Evolutionary conservation across 2,329 filamentous ascomycete genomes (phyloP).

Genomic region (Pestalotiopsis sp.): DNA sequence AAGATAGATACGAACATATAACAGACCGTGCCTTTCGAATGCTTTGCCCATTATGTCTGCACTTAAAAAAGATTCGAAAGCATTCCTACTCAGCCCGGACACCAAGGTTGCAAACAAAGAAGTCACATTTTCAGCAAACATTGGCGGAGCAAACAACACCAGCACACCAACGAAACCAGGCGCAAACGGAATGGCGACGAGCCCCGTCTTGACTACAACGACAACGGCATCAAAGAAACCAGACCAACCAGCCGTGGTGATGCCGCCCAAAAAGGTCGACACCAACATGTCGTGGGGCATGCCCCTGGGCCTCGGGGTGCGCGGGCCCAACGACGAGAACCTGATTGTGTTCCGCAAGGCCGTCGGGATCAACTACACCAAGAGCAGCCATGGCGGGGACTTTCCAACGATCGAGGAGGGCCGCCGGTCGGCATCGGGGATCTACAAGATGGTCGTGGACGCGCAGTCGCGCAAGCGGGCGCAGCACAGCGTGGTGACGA

Average conservation of each 20-base stretch:
- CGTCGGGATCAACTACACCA: constrained; percentile 42
- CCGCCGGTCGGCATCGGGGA: constrained; percentile 36
- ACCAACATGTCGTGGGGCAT: constrained; percentile 37
- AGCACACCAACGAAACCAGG: not conserved
- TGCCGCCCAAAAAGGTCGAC: constrained; percentile 24
- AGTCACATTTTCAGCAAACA: not conserved
- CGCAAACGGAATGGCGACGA: not conserved
- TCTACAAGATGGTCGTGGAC: constrained; percentile 43
- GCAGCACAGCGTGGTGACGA: constrained; percentile 37
- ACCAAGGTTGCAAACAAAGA: not conserved
- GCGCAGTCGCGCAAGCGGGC: constrained; percentile 32
- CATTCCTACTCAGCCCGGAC: not conserved
- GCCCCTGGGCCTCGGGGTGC: constrained; percentile 38
- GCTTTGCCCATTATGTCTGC: not conserved
- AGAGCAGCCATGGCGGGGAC: constrained; percentile 16
- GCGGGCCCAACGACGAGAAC: constrained; percentile 38
- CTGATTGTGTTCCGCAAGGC: constrained; percentile 45
- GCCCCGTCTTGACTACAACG: not conserved
- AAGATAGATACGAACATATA: not conserved
- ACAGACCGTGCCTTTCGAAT: not conserved
- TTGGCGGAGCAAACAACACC: not conserved
- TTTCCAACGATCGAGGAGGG: constrained; percentile 35
- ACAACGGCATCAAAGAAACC: not conserved
- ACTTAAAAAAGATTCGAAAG: not conserved
- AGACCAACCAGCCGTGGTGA: not conserved